These are phyloP conservation scores for Ceratobasidium theobromae DNA, from an alignment of 1,284 basidiomycete species.

Conservation along the genomic window DNA sequence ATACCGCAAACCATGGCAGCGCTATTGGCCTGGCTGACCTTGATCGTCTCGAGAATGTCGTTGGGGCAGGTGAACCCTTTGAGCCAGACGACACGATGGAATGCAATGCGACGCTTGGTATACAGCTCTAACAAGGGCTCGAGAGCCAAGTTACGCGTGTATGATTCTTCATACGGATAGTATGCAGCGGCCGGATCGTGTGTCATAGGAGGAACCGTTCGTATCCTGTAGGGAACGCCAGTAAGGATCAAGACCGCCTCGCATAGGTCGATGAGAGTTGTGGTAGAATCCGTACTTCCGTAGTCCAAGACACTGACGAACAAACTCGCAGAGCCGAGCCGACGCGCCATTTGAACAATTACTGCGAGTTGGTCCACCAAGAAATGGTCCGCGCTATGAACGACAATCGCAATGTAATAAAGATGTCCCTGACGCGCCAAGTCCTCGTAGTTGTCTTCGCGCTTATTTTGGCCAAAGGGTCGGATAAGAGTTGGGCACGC, in stretches of 20 bases:
- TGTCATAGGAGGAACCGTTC: conserved; percentile 85
- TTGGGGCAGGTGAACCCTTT: conserved; percentile 97
- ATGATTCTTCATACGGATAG: conserved; percentile 90
- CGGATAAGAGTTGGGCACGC: conserved; percentile 86
- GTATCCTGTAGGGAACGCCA: conserved; percentile 87
- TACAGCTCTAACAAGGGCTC: conserved; percentile 87
- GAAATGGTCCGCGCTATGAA: conserved; percentile 97
- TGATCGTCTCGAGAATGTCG: conserved; percentile 90
- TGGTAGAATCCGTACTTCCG: conserved; percentile 88
- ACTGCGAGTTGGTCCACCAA: conserved; percentile 94
- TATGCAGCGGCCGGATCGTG: conserved; percentile 81
- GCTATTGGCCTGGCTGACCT: conserved; percentile 83
- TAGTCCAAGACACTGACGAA: conserved; percentile 98
- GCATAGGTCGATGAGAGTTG: conserved; percentile 86
- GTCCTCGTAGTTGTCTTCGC: conserved; percentile 84
- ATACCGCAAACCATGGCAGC: conserved; percentile 97
- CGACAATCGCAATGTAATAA: conserved; percentile 91
- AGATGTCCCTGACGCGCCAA: conserved; percentile 76
- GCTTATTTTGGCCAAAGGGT: conserved; percentile 85
- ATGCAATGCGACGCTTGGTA: conserved; percentile 72
- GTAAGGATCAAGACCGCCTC: conserved; percentile 89
- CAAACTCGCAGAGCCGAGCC: conserved; percentile 81
- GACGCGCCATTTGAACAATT: conserved; percentile 88
- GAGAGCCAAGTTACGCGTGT: conserved; percentile 85
- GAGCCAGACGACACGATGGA: conserved; percentile 90